Conservation (phyloP, 148 eudicot species). For the Cornus kousa region DNA sequence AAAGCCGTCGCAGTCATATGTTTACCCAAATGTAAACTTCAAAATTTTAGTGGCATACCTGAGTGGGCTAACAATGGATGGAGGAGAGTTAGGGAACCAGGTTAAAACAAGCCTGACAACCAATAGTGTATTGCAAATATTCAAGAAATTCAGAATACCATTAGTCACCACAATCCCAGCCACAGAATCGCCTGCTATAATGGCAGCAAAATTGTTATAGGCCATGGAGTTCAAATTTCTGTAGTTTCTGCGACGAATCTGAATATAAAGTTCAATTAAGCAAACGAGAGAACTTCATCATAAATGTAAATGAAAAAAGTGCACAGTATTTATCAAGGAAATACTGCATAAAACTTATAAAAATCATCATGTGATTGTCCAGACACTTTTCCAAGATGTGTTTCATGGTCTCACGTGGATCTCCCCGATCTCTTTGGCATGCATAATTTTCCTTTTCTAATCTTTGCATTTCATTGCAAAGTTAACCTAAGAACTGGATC, state of each 20-base stretch:
- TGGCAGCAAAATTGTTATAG: slow-evolving; percentile 82
- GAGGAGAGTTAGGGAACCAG: slow-evolving; percentile 94
- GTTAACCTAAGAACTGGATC: neutral
- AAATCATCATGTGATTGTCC: neutral
- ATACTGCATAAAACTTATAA: neutral
- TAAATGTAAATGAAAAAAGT: neutral
- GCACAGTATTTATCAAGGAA: too few relatives aligned
- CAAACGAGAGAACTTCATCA: neutral
- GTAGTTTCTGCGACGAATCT: slow-evolving; percentile 52
- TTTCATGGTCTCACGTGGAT: neutral
- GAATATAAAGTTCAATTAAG: slow-evolving; percentile 21
- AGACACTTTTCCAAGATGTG: neutral
- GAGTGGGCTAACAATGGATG: slow-evolving; percentile 77
- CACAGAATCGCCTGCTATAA: slow-evolving; percentile 86
- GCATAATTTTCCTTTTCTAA: neutral
- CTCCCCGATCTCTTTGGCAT: too few relatives aligned
- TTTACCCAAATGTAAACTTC: neutral
- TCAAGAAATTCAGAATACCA: slow-evolving; percentile 80
- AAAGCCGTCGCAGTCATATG: too few relatives aligned
- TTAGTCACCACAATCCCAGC: slow-evolving; percentile 82
- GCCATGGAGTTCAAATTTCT: slow-evolving; percentile 35
- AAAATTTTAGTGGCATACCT: slow-evolving; percentile 42
- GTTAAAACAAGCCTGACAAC: slow-evolving; percentile 89
- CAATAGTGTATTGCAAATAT: slow-evolving; percentile 74
- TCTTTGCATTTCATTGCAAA: neutral